phyloP scores from a whole-genome alignment of 176 grass and related monocot genomes.

The Triticum dicoccoides region DNA sequence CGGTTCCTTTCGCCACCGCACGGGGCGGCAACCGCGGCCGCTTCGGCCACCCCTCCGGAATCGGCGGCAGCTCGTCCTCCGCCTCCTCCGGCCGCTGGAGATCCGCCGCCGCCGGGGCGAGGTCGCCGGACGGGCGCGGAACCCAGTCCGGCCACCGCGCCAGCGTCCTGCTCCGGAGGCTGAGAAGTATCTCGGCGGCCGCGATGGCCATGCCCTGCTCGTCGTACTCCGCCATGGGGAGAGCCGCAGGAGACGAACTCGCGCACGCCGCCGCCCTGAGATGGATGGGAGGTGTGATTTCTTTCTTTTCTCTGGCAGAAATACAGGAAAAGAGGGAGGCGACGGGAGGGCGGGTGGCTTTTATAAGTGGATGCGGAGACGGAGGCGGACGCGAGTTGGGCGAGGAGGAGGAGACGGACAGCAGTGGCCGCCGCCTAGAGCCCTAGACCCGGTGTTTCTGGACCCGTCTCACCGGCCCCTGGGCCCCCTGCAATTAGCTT shows the following conservation, averaged over 20 bases:
- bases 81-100: not conserved
- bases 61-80: not conserved
- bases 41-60: not conserved
- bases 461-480: rapidly evolving
- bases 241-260: not conserved
- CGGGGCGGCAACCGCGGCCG: not conserved
- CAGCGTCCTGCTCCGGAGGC: not conserved
- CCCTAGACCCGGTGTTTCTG: not conserved
- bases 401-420: not conserved
- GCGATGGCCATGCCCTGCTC: not conserved
- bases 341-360: not conserved
- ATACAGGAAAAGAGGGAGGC: not conserved
- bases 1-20: not conserved
- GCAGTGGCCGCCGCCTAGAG: not conserved
- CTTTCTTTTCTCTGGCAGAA: not conserved
- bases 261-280: not conserved
- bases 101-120: not conserved
- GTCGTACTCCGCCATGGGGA: not conserved
- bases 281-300: not conserved
- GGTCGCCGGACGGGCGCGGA: not conserved
- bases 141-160: constrained; percentile 1
- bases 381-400: not conserved
- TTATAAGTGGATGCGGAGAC: not conserved
- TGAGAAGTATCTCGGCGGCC: constrained; percentile 37
- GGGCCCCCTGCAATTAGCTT: rapidly evolving